phyloP scores from a whole-genome alignment of 2,329 filamentous ascomycete genomes.

The Didymella lethalis region DNA sequence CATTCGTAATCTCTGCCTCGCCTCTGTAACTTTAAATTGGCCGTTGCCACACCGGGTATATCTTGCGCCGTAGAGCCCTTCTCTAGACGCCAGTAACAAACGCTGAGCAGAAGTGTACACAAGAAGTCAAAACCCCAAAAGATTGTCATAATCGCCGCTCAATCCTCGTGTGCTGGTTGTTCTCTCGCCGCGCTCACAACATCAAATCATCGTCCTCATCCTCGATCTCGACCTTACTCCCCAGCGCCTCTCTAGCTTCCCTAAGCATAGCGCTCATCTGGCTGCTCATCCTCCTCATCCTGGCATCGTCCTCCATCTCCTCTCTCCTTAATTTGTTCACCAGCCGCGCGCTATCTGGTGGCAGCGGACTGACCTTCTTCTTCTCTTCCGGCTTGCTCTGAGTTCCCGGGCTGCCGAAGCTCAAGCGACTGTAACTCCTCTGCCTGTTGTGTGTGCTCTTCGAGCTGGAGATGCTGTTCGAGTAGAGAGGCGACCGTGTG shows the following conservation, averaged over 20 bases:
- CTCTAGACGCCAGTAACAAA: neutral
- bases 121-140: neutral
- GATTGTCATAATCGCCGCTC: neutral
- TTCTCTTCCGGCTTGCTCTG: constrained; percentile 33
- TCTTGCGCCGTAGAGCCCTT: neutral
- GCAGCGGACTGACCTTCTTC: constrained; percentile 49
- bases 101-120: neutral
- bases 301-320: constrained; percentile 79
- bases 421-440: constrained; percentile 41
- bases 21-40: neutral
- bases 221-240: constrained; percentile 55
- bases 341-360: constrained; percentile 74
- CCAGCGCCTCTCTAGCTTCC: constrained; percentile 86
- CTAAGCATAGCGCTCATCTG: constrained; percentile 86
- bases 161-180: neutral
- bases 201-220: constrained; percentile 38
- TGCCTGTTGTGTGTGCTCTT: constrained; percentile 27
- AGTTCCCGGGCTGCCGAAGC: constrained; percentile 39
- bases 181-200: neutral
- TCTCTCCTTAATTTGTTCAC: constrained; percentile 75
- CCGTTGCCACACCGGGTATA: constrained; percentile 1
- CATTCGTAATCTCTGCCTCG: neutral
- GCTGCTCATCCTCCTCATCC: constrained; percentile 80
- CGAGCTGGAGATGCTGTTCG: constrained; percentile 13
- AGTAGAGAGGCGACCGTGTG: constrained; percentile 32